Base-by-base conservation (phyloP, 257 asterid species). In the Coffea eugenioides region DNA sequence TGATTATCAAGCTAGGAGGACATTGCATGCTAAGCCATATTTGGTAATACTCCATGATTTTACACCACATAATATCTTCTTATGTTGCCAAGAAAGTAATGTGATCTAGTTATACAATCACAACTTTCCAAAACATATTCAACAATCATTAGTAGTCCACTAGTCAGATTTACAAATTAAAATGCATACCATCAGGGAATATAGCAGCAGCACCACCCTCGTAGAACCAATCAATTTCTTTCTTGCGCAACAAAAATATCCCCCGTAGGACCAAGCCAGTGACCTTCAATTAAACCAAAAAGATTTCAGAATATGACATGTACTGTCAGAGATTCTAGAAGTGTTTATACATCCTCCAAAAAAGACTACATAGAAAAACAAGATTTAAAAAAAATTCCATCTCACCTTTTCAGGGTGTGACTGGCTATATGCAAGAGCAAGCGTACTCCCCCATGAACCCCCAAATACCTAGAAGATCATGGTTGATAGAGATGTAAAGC, bases 401-500 rank as follows among this genome's bases (percentile, higher is more conserved):
- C 77, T 75, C 77, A 96, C 99, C 94, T 91, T 95, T 78, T 95
- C 96, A 21, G 96, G 97, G 84, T 95, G 89, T 31, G 97, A 86
- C 87, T 88, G 92, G 88, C 98, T 90, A 77, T 95, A 95, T 48
- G 98, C 92, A 70, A 95, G 94, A 83, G 98, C 88, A 45, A 95
- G 97, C 43, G 99, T 95, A 90, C 99, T 95, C 77, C 99, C 98
- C 99, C 99, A 95, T 73, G 99, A 95, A 83, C 98, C 99, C 81
- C 99, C 99, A 66, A 95, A 95, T 16, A 95, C 98, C 99, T 96
- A 89, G 84, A 87, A 84, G 64, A 80, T 73, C 73, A 78, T 86
- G 59, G 46, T 61, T 72, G 57, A 82, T 78, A 83, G 74, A 81
- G 79, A 65, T 48, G 71, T 43, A 80, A 77, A 77, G 76, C 43